Conservation (phyloP, 768 basidiomycete species). For the Podaxis sp. region DNA sequence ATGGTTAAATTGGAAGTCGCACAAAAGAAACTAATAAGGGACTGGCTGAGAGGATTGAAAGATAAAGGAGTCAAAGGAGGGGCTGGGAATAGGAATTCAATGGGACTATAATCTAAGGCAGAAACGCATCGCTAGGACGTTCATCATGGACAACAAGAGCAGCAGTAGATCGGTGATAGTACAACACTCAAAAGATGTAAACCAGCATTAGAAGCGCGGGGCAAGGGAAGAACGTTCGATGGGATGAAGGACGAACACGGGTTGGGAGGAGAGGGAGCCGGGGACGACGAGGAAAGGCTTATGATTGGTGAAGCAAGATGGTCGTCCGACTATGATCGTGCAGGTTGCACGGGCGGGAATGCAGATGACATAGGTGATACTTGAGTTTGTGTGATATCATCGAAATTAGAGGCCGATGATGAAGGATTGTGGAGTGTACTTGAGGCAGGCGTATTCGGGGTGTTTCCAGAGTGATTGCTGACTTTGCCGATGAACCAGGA, state of each 20-base stretch:
- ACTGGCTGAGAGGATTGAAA: not conserved
- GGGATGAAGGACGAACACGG: not conserved
- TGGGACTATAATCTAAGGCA: constrained; percentile 1
- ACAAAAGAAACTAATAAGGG: not conserved
- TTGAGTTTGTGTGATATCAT: constrained; percentile 44
- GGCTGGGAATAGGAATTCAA: constrained; percentile 4
- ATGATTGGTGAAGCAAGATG: not conserved
- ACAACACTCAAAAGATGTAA: constrained; percentile 9
- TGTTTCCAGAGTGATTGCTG: constrained; percentile 40
- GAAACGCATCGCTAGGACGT: not conserved
- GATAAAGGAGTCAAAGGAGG: not conserved
- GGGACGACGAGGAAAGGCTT: not conserved
- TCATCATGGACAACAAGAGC: constrained; percentile 2
- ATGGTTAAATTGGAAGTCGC: not conserved
- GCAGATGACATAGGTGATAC: constrained; percentile 82
- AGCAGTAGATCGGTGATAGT: constrained; percentile 8
- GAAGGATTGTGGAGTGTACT: constrained; percentile 26
- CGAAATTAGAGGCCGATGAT: constrained; percentile 24
- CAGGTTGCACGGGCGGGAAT: constrained; percentile 52
- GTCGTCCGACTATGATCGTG: constrained; percentile 10
- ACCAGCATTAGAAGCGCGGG: not conserved
- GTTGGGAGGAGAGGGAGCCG: not conserved
- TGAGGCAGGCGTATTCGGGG: constrained; percentile 41
- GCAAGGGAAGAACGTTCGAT: not conserved
- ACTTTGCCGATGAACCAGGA: constrained; percentile 97